A percentile compares a stretch with the other conserved stretches of the same genome.
These are phyloP conservation scores for Xylaria palmicola DNA, from an alignment of 495 filamentous ascomycete genomes.

Conservation along the genomic window DNA sequence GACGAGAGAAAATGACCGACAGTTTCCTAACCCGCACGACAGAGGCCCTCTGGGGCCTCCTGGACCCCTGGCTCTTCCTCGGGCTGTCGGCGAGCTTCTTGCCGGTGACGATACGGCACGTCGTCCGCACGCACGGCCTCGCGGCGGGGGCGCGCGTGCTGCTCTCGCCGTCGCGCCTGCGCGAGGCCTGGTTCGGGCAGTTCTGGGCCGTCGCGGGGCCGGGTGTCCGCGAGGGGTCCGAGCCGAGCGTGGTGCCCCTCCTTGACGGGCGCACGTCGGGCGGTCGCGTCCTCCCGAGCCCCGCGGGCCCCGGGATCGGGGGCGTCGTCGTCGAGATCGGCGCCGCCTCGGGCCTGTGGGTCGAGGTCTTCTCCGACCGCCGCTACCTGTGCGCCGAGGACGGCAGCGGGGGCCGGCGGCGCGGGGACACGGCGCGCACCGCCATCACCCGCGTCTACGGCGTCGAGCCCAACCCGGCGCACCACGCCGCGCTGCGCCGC, in stretches of 20 bases:
- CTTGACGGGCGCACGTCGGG: constrained; percentile 35
- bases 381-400: not conserved
- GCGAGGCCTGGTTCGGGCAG: constrained; percentile 46
- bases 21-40: constrained; percentile 12
- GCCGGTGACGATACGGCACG: constrained; percentile 33
- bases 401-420: not conserved
- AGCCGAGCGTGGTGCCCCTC: constrained; percentile 38
- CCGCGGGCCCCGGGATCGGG: constrained; percentile 26
- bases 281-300: constrained; percentile 27
- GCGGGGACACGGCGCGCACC: not conserved
- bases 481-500: constrained; percentile 51
- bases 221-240: constrained; percentile 26
- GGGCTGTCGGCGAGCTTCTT: constrained; percentile 34
- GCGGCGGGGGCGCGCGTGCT: constrained; percentile 16
- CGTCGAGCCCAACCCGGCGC: constrained; percentile 61
- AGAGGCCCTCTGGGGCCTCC: constrained; percentile 23
- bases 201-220: constrained; percentile 49
- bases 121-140: constrained; percentile 19
- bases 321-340: constrained; percentile 50
- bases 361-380: constrained; percentile 32
- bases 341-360: constrained; percentile 49
- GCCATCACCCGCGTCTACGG: constrained; percentile 60
- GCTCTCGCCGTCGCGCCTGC: constrained; percentile 38
- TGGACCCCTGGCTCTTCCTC: constrained; percentile 44
- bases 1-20: constrained; percentile 9